Evolutionary conservation across 495 filamentous ascomycete genomes (phyloP).

Genomic region (Hypoxylon crocopeplum): DNA sequence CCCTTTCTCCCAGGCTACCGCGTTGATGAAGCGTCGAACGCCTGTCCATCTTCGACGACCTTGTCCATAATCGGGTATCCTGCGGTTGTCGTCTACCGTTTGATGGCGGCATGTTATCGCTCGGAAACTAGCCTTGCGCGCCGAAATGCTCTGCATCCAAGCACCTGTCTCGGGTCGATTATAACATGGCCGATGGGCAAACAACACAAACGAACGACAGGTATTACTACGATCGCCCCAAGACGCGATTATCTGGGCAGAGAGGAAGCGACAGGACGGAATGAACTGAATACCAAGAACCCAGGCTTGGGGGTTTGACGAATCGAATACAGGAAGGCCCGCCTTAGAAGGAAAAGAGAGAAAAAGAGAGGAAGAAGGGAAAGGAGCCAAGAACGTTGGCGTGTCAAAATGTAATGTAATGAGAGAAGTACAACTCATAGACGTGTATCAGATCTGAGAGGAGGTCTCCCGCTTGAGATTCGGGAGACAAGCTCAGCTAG

Average conservation of each 20-base stretch:
- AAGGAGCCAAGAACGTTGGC: slow-evolving; percentile 26
- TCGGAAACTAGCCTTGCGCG: slow-evolving; percentile 10
- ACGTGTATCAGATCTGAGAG: slow-evolving; percentile 43
- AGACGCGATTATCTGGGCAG: slow-evolving; percentile 4
- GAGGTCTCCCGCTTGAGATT: slow-evolving; percentile 34
- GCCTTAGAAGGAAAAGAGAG: slow-evolving; percentile 34
- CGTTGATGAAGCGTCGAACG: slow-evolving; percentile 20
- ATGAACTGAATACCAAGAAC: slow-evolving; percentile 30
- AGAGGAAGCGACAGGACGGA: slow-evolving; percentile 27
- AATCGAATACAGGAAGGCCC: slow-evolving; percentile 39
- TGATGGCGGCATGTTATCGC: slow-evolving; percentile 35
- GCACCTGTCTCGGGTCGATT: slow-evolving; percentile 17
- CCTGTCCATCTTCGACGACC: slow-evolving; percentile 15
- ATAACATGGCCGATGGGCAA: slow-evolving; percentile 35
- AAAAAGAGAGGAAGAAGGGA: slow-evolving; percentile 37
- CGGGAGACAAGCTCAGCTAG: slow-evolving; percentile 30
- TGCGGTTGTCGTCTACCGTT: slow-evolving; percentile 25
- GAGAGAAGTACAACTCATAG: slow-evolving; percentile 38
- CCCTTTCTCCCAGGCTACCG: neutral
- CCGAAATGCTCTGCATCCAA: slow-evolving; percentile 39
- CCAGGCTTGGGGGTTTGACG: slow-evolving; percentile 26
- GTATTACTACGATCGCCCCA: slow-evolving; percentile 21
- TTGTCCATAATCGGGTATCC: slow-evolving; percentile 19
- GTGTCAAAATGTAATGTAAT: slow-evolving; percentile 31
- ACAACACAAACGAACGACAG: slow-evolving; percentile 17